phyloP scores from a whole-genome alignment of 805 yeast species.

The Candida gorgasii region DNA sequence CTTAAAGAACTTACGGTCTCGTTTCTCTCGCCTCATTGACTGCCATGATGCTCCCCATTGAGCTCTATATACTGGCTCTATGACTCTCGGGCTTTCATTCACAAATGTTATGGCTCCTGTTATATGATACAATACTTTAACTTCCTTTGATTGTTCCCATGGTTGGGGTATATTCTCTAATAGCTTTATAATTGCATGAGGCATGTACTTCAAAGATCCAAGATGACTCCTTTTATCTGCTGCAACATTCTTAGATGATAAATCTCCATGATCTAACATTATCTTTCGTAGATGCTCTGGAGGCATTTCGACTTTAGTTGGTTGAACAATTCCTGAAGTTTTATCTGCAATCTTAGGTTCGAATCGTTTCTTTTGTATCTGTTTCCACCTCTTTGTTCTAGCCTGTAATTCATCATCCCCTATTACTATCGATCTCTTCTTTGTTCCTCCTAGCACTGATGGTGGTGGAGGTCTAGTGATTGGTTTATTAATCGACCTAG shows the following conservation, averaged over 20 bases:
- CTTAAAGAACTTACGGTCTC: conserved; percentile 85
- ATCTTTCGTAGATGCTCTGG: conserved; percentile 90
- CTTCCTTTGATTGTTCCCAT: conserved; percentile 89
- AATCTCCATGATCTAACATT: conserved; percentile 79
- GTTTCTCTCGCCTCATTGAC: conserved; percentile 90
- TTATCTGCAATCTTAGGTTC: conserved; percentile 24
- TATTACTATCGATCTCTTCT: conserved; percentile 26
- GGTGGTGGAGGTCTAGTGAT: conserved; percentile 21
- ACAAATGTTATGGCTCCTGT: conserved; percentile 96
- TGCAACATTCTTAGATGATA: conserved; percentile 74
- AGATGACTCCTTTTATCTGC: conserved; percentile 84
- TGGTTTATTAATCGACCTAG: conserved; percentile 14
- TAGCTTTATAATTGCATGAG: conserved; percentile 88
- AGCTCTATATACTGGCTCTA: conserved; percentile 86
- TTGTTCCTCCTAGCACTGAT: conserved; percentile 13
- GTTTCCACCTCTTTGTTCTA: conserved; percentile 60
- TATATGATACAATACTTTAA: conserved; percentile 82
- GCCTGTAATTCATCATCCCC: conserved; percentile 36
- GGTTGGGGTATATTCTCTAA: conserved; percentile 98
- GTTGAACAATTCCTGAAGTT: conserved; percentile 51
- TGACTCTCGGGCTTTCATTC: conserved; percentile 86
- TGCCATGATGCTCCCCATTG: conserved; percentile 96
- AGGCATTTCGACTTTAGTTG: conserved; percentile 80
- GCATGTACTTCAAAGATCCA: conserved; percentile 92
- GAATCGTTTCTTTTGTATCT: conserved; percentile 60